Evolutionary conservation across 2,329 filamentous ascomycete species (phyloP), one percentile per base, ranked within the genome.

Genomic region (Tothia fuscella): DNA sequence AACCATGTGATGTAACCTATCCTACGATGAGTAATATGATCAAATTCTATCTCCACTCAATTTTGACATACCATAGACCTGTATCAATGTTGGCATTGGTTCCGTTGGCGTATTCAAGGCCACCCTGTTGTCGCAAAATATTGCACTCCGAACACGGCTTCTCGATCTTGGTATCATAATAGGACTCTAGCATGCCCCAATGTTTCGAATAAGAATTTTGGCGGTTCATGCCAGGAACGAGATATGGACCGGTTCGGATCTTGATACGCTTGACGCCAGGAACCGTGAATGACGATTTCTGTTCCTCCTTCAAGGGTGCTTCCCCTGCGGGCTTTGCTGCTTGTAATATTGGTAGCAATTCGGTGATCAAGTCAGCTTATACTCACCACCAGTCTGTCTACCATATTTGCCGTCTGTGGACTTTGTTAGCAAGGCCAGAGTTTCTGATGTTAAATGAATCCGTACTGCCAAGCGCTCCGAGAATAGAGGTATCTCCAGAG

Each of bases 1-100:
- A 16, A 37, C 41, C 41, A 43, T 43, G 24, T 43, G 29, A 20
- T 43, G 32, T 12, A 25, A n/a, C n/a, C n/a, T n/a, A n/a, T n/a
- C n/a, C n/a, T n/a, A 10, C 26, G 10, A 29, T 29, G 26, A 29
- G 26, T 14, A 10, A 10, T 29, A 29, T 14, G 26, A 29, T 10
- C 10, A 14, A 10, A 29, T 29, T 14, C 13, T 29, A 29, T 10
- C 26, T 35, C 10, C 32, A 35, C n/a, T n/a, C n/a, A n/a, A n/a
- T n/a, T n/a, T n/a, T n/a, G n/a, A n/a, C n/a, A n/a, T n/a, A 17
- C 41, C 41, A 43, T 9, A 43, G 33, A 6, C 41, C 41, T 12
- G 41, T 4, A 14, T 43, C 25, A 14, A 43, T 43, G 16, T 43
- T 43, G 10, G 41, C 41, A n/a, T 38, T 43, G 3, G 9, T 31